Evolutionary conservation across 1,284 basidiomycete species (phyloP), one percentile per base, ranked within the genome.

Genomic region (Malassezia brasiliensis): DNA sequence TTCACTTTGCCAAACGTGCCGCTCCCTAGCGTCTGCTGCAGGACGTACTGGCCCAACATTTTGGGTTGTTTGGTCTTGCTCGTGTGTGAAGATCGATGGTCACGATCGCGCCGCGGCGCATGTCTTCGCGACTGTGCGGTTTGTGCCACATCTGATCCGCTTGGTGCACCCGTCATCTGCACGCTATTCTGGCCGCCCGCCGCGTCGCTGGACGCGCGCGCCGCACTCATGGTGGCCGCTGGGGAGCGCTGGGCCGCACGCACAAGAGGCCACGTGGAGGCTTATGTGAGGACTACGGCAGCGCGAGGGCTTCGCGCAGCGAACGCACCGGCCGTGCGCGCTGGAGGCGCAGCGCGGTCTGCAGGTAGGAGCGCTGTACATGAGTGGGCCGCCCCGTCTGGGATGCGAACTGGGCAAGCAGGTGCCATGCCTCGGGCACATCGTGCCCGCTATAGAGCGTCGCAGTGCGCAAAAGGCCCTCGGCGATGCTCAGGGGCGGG

Each of bases 1-100:
- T 96, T 96, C 74, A 98, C 93, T 77, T 96, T 96, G 56, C 91
- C 93, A 77, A 96, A 98, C 12, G 88, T 91, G 17, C 93, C 93
- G 59, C 79, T 78, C 0, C 81, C 80, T 9, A 81, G 69, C 1
- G 80, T 81, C 52, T 78, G 75, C 36, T 64, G 63, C 19, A 74
- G 57, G 34, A 67, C 69, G 59, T 74, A 74, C 47, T 71, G 68
- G 1, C 72, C 72, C 50, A 74, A 64, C 45, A 67, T 62, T 15
- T 70, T 62, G 10, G 67, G 67, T 45, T 60, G 64, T 57, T 64
- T 69, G 41, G 19, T 37, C 12, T 25, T 45, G 3, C 20, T 17
- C 38, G 52, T 6, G 42, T 45, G 42, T 4, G 15, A n/a, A 7
- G 42, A 28, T 9, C 22, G 42, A 31, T 15, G 49, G 28, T 17